These are phyloP conservation scores for Globisporangium cystogenes DNA, from an alignment of 352 stramenopile species.

Conservation along the genomic window DNA sequence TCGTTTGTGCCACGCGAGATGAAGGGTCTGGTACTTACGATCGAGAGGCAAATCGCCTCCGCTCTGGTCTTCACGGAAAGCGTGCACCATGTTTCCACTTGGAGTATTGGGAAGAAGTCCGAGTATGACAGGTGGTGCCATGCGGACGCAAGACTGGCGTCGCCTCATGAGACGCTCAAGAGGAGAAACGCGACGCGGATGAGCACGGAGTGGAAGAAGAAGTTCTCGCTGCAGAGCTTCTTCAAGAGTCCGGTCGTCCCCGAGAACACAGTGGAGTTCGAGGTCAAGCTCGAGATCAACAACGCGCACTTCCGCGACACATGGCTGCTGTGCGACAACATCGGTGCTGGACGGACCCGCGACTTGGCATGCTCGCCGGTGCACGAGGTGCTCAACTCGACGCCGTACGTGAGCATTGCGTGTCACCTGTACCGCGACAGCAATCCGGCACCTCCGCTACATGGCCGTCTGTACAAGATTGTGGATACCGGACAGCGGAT, in stretches of 20 bases:
- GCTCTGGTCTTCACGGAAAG: constrained; percentile 67
- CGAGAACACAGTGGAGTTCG: constrained; percentile 65
- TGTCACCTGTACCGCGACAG: constrained; percentile 52
- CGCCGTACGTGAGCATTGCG: constrained; percentile 60
- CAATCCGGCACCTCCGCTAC: constrained; percentile 25
- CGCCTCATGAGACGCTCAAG: constrained; percentile 32
- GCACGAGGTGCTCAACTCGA: constrained; percentile 57
- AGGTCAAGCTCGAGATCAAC: constrained; percentile 54
- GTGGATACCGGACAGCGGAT: constrained; percentile 38
- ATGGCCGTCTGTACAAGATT: constrained; percentile 61
- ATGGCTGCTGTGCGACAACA: constrained; percentile 69
- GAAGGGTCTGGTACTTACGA: constrained; percentile 26
- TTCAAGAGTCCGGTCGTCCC: constrained; percentile 57
- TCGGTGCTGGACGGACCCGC: constrained; percentile 52
- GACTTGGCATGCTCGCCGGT: constrained; percentile 56
- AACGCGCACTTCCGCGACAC: constrained; percentile 41
- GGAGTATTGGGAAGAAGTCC: constrained; percentile 61
- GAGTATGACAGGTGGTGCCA: constrained; percentile 54
- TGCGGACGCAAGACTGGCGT: constrained; percentile 37
- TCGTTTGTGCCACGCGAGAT: constrained; percentile 23
- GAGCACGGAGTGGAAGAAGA: constrained; percentile 75
- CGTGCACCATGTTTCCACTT: constrained; percentile 51
- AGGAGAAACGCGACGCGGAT: constrained; percentile 35
- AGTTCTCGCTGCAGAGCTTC: constrained; percentile 71
- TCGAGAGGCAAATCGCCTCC: constrained; percentile 45